phyloP scores from a whole-genome alignment of 1,284 basidiomycete species.

The Porogramme epimiltina region DNA sequence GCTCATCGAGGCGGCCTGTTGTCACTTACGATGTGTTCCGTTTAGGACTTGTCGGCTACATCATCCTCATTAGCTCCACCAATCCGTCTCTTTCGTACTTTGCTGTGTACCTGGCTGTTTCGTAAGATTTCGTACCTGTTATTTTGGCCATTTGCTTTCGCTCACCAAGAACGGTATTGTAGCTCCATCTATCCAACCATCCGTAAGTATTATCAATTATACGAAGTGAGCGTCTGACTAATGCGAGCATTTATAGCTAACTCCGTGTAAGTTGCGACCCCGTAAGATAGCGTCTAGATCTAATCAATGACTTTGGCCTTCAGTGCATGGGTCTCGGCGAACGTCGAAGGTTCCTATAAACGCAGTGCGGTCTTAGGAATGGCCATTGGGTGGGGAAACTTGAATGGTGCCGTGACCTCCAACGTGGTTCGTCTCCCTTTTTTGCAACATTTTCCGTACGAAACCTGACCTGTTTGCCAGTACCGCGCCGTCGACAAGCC shows the following conservation, averaged over 20 bases:
- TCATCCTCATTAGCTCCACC: conserved; percentile 49
- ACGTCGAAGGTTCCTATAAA: conserved; percentile 68
- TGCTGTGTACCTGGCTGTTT: conserved; percentile 48
- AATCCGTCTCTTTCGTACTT: conserved; percentile 47
- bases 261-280: conserved; percentile 41
- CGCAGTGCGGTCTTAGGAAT: conserved; percentile 72
- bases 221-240: background rate
- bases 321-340: conserved; percentile 53
- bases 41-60: conserved; percentile 48
- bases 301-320: background rate
- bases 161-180: conserved; percentile 4
- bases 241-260: conserved; percentile 36
- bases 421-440: conserved; percentile 53
- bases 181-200: conserved; percentile 51
- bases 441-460: no score
- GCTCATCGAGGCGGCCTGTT: background rate
- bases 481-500: conserved; percentile 69
- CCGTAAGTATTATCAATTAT: conserved; percentile 34
- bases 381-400: conserved; percentile 69
- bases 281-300: background rate
- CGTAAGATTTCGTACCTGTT: conserved; percentile 34
- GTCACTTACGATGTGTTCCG: no score
- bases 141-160: background rate
- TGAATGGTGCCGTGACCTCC: conserved; percentile 72
- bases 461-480: conserved; percentile 29